phyloP scores from a whole-genome alignment of 2,329 filamentous ascomycete genomes.

The Knufia petricola region DNA sequence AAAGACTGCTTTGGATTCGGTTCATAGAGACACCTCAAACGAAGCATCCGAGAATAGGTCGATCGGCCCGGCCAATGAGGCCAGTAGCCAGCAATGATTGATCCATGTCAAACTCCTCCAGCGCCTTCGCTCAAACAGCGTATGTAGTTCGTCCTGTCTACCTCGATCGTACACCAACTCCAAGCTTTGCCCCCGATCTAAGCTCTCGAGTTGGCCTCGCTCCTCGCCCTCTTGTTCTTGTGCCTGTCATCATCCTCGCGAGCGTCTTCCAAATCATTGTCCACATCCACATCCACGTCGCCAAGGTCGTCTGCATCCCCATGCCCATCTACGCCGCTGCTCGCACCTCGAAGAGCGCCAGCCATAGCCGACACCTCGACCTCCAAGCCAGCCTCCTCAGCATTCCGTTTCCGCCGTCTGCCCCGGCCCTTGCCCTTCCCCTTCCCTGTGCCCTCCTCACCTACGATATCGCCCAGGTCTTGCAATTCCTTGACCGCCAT shows the following conservation, averaged over 20 bases:
- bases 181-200: slow-evolving; percentile 27
- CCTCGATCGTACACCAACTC: slow-evolving; percentile 15
- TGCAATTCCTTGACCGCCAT: slow-evolving; percentile 18
- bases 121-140: slow-evolving; percentile 2
- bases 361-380: slow-evolving; percentile 8
- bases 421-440: slow-evolving; percentile 22
- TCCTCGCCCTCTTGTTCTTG: slow-evolving; percentile 7
- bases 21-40: background rate
- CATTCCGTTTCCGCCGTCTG: slow-evolving; percentile 20
- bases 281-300: slow-evolving; percentile 8
- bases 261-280: slow-evolving; percentile 4
- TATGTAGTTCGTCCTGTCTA: background rate
- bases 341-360: slow-evolving; percentile 10
- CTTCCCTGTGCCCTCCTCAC: slow-evolving; percentile 23
- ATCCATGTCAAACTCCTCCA: slow-evolving; percentile 3
- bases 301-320: background rate
- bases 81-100: background rate
- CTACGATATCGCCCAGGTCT: slow-evolving; percentile 21
- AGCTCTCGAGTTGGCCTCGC: slow-evolving; percentile 27
- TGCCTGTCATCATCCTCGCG: slow-evolving; percentile 5
- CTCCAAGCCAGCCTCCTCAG: slow-evolving; percentile 9
- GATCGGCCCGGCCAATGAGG: no score
- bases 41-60: no score
- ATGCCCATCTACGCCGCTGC: background rate
- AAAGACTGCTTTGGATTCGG: background rate